phyloP scores from a whole-genome alignment of 129 eudicot genomes.

The Ambrosia artemisiifolia region DNA sequence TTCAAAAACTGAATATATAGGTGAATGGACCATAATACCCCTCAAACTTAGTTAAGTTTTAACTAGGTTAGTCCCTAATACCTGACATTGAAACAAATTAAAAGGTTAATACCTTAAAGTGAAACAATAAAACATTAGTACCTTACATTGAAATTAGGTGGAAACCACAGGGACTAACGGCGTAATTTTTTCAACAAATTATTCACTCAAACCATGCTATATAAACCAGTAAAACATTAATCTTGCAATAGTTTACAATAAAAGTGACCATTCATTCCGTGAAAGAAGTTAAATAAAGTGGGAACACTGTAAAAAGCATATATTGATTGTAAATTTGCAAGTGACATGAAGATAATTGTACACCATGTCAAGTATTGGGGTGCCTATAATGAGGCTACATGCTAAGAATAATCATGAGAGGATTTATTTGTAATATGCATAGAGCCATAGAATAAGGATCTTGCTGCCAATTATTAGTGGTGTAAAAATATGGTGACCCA shows the following conservation, averaged over 20 bases:
- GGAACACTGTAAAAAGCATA: constrained; percentile 24
- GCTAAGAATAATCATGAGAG: constrained; percentile 6
- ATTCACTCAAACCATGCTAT: background rate
- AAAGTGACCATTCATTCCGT: too few species aligned
- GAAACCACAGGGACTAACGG: too few species aligned
- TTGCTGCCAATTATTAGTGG: constrained; percentile 23
- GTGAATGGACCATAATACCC: too few species aligned
- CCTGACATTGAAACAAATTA: too few species aligned
- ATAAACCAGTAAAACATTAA: background rate
- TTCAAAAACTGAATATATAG: too few species aligned
- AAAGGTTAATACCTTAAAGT: too few species aligned
- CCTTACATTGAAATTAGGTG: too few species aligned
- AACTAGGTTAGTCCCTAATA: too few species aligned
- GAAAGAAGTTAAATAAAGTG: too few species aligned
- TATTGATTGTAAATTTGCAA: constrained; percentile 15
- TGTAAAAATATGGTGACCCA: constrained; percentile 42
- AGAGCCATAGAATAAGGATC: constrained; percentile 26
- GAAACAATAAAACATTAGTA: too few species aligned
- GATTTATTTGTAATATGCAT: background rate
- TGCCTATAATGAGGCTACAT: constrained; percentile 9
- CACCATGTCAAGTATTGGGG: constrained; percentile 10
- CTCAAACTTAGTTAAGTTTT: too few species aligned
- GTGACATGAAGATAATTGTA: constrained; percentile 25
- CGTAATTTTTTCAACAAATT: too few species aligned
- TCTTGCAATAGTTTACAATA: background rate